phyloP scores from a whole-genome alignment of 2,329 filamentous ascomycete genomes.

The Fusarium coicis region DNA sequence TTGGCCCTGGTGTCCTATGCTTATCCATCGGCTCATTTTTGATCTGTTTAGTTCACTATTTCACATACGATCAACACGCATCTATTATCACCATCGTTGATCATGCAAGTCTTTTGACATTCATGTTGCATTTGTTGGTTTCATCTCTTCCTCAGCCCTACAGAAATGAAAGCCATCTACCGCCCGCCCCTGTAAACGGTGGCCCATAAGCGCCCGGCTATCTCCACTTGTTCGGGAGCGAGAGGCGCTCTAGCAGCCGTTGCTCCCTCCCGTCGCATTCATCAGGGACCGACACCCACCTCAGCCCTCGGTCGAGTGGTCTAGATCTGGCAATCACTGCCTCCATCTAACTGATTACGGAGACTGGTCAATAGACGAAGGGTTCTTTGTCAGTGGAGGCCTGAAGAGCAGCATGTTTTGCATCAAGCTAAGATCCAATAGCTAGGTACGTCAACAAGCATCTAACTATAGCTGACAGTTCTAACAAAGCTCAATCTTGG shows the following conservation, averaged over 20 bases:
- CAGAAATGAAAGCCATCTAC: background rate
- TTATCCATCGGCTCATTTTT: background rate
- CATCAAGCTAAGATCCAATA: background rate
- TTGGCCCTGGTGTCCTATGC: constrained; percentile 1
- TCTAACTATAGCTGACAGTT: background rate
- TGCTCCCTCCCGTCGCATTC: background rate
- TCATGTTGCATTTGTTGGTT: background rate
- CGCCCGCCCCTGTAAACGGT: background rate
- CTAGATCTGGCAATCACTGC: background rate
- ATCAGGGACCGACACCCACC: background rate
- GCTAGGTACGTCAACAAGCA: background rate
- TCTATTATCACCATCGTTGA: background rate
- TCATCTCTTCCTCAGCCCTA: constrained; percentile 21
- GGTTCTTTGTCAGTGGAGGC: background rate
- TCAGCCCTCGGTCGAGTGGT: background rate
- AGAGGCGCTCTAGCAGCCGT: background rate
- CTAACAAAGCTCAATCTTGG: background rate
- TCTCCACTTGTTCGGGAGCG: constrained; percentile 5
- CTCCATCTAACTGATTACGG: background rate
- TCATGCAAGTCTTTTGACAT: background rate
- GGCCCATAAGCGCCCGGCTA: constrained; percentile 3
- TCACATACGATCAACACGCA: background rate
- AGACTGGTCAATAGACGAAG: background rate
- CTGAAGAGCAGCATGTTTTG: background rate
- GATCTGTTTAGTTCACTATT: background rate